These are phyloP conservation scores for Boletus tylopilopsis DNA, from an alignment of 768 basidiomycete species.

Conservation along the genomic window DNA sequence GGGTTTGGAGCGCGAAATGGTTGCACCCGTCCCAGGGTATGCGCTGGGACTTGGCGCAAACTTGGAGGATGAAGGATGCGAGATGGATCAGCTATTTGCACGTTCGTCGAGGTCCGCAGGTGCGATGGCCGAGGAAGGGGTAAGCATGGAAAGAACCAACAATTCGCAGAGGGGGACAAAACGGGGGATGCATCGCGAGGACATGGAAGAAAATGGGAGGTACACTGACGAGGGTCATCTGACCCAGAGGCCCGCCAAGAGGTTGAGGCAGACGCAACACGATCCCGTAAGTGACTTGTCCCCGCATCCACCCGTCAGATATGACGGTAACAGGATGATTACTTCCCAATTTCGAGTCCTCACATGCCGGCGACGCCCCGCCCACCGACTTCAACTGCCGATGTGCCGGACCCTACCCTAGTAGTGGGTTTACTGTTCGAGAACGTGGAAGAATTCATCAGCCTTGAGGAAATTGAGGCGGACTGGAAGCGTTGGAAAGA, in stretches of 20 bases:
- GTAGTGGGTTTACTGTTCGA: constrained; percentile 17
- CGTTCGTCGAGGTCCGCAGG: constrained; percentile 8
- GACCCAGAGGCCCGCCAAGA: constrained; percentile 13
- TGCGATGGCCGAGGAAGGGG: constrained; percentile 7
- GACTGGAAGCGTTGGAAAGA: constrained; percentile 27
- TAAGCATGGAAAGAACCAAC: constrained; percentile 1
- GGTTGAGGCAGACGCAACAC: constrained; percentile 10
- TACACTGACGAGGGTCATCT: constrained; percentile 1
- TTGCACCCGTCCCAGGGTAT: constrained; percentile 19
- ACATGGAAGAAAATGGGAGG: constrained; percentile 8
- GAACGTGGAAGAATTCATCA: constrained; percentile 18
- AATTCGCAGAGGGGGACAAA: constrained; percentile 11
- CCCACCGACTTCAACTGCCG: not conserved
- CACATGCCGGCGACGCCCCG: constrained; percentile 15
- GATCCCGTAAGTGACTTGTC: constrained; percentile 16
- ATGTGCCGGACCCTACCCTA: constrained; percentile 2
- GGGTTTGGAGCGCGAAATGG: constrained; percentile 9
- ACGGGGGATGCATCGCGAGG: constrained; percentile 12
- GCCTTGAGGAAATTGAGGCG: constrained; percentile 17
- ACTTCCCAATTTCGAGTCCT: constrained; percentile 22
- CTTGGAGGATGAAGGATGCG: not conserved
- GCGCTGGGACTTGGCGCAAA: not conserved
- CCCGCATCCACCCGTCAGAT: too few relatives aligned
- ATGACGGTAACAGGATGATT: constrained; percentile 12
- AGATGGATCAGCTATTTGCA: constrained; percentile 4